Evolutionary conservation across 192 early-diverging fungal genomes (phyloP).

Genomic region (Coemansia sp.): DNA sequence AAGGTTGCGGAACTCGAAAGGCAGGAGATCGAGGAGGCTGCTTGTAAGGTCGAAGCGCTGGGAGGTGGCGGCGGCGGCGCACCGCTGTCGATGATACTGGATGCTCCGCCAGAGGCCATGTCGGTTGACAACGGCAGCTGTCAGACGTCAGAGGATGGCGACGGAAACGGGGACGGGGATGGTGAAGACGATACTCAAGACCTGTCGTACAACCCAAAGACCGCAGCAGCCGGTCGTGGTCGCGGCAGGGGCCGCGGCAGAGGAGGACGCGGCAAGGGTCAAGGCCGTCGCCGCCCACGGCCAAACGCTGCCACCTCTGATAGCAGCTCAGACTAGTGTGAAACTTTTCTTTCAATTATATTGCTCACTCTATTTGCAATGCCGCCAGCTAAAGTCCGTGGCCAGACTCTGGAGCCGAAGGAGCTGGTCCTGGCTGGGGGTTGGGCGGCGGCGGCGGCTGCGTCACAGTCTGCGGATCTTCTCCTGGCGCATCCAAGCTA

Average conservation of each 20-base stretch:
- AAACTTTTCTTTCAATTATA: not conserved
- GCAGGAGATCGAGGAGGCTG: not conserved
- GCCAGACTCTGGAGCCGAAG: not conserved
- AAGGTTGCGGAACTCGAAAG: conserved; percentile 39
- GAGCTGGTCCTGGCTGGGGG: not conserved
- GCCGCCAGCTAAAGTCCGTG: not conserved
- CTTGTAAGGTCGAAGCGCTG: conserved; percentile 10
- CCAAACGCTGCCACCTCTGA: conserved; percentile 2
- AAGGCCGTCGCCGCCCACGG: conserved; percentile 23
- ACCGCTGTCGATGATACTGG: conserved; percentile 46
- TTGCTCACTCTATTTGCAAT: not conserved
- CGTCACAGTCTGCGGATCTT: not conserved
- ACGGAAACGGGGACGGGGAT: no score
- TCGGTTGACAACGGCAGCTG: conserved; percentile 14
- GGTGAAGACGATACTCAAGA: conserved; percentile 26
- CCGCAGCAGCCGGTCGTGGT: conserved; percentile 22
- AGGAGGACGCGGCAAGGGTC: conserved; percentile 37
- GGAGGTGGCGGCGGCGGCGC: conserved; percentile 51
- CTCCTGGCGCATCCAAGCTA: not conserved
- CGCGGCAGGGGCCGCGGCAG: conserved; percentile 35
- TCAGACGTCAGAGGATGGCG: conserved; percentile 21
- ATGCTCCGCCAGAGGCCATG: conserved; percentile 19
- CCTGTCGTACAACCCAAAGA: conserved; percentile 13
- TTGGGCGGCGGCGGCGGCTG: not conserved
- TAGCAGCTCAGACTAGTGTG: not conserved